These are phyloP conservation scores for Myrica gale DNA, from an alignment of 306 rosid genomes.

Conservation along the genomic window DNA sequence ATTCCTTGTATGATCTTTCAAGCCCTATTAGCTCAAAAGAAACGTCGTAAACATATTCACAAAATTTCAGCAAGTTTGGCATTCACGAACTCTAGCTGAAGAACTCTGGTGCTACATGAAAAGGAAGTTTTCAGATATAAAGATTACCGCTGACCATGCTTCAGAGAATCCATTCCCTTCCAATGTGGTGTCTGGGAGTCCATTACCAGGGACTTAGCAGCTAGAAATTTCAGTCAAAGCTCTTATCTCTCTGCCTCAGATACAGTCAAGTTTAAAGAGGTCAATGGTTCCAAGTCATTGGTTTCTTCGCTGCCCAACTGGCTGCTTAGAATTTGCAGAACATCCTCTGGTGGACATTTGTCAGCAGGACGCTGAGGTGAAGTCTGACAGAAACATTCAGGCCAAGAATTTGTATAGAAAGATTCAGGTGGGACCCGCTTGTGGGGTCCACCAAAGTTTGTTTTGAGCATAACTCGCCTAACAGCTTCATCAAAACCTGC, in stretches of 20 bases:
- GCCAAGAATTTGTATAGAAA: constrained; percentile 98
- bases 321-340: constrained; percentile 48
- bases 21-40: not conserved
- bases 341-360: constrained; percentile 80
- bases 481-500: constrained; percentile 78
- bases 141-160: constrained; percentile 16
- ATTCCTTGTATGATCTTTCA: not conserved
- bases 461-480: constrained; percentile 69
- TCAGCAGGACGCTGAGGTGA: constrained; percentile 59
- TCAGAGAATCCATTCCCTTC: constrained; percentile 27
- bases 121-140: not conserved
- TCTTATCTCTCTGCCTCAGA: constrained; percentile 37
- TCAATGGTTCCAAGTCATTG: constrained; percentile 21
- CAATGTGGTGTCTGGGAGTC: constrained; percentile 28
- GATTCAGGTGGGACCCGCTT: constrained; percentile 83
- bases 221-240: constrained; percentile 20
- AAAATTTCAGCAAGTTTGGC: constrained; percentile 2
- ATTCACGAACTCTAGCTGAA: not conserved
- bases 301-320: constrained; percentile 44
- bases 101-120: not conserved
- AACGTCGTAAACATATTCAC: not conserved
- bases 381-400: constrained; percentile 91
- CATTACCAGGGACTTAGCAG: constrained; percentile 21
- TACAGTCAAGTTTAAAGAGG: constrained; percentile 41
- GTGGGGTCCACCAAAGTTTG: constrained; percentile 90